Base-by-base conservation (phyloP, 176 grass and related monocot species). In the Hordeum vulgare region DNA sequence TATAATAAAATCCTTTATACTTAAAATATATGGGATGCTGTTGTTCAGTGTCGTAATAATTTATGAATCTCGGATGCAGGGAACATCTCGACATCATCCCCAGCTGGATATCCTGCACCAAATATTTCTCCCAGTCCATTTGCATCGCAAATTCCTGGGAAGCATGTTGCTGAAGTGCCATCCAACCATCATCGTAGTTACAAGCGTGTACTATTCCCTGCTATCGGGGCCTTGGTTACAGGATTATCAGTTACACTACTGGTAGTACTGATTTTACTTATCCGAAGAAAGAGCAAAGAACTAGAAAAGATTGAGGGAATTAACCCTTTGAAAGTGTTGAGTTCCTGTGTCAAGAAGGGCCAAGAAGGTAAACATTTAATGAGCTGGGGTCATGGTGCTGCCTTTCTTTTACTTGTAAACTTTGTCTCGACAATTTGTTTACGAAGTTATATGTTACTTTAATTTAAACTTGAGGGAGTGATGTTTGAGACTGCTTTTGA, bases 271-370 rank as follows among this genome's bases (percentile, higher is more conserved):
- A 84, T 95, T 82, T 71, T 98, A 70, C 90, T 95, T 11, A 98
- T 98, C 64, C 84, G 82, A 79, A 90, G 71, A 84, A 98, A 98
- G 87, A 90, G 56, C 82, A 93, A 80, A 88, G 88, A 95, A 87
- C 81, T 98, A 66, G 76, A 90, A 72, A 95, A 81, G 20, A 87
- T 86, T 77, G 89, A 88, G 58, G 72, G 83, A 73, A 86, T 76
- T 72, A 80, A 81, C 8, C n/a, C 61, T 71, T 26, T 75, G 45
- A 84, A 88, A 71, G 41, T 44, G 3, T 79, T 71, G 77, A 86
- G 47, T 87, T 90, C 90, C 47, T 86, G 83, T 89, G 70, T 66
- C 15, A 90, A 86, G 53, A 93, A 93, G 72, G 82, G 86, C 74
- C 71, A 93, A 87, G 74, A 91, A 90, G 90, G 92, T 98, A 87